Base-by-base conservation (phyloP, 2,329 filamentous ascomycete species). In the Myriosclerotinia scirpicola region DNA sequence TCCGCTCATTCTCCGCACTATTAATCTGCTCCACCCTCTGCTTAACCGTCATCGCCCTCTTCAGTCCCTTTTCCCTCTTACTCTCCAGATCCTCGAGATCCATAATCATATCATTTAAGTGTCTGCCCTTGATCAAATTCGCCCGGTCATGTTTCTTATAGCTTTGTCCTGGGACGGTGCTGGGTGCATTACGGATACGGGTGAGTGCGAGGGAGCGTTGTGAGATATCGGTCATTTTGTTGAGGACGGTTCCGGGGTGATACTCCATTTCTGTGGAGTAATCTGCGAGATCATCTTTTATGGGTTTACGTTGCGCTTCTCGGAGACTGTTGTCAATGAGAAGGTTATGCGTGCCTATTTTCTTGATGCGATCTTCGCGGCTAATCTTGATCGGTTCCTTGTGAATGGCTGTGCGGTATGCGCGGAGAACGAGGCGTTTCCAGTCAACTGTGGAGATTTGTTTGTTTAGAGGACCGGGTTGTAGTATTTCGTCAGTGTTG, bases 31-130 rank as follows among this genome's bases (percentile, higher is more conserved):
- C 17, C 48, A 11, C 36, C 20, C 22, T 34, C 6, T 11, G 5
- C 15, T 1, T 34, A 5, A 12, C 12, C 17, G 1, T 42, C 17
- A n/a, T 6, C 5, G 40, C 14, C 36, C 34, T 55, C 50, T 22
- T 17, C 17, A 8, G 8, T 22, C 14, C 8, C 1, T 42, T 9
- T 20, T 30, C 9, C 17, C 8, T 20, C 40, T 44, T 64, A 1
- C 7, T 44, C 12, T 59, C 40, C 8, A 65, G n/a, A 65, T 65
- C 62, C 30, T 58, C 42, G 2, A 65, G 34, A 50, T 65, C 62
- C 52, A 58, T 55, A 2, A 65, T 42, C 62, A 65, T 65, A 48
- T 65, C 62, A 26, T 36, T 15, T 3, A 60, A 26, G 22, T 46
- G 20, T 42, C 22, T 48, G 2, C 54, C 54, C 38, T 46, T 56